Evolutionary conservation across 2,329 filamentous ascomycete species (phyloP).

Genomic region (Colletotrichum agaves): DNA sequence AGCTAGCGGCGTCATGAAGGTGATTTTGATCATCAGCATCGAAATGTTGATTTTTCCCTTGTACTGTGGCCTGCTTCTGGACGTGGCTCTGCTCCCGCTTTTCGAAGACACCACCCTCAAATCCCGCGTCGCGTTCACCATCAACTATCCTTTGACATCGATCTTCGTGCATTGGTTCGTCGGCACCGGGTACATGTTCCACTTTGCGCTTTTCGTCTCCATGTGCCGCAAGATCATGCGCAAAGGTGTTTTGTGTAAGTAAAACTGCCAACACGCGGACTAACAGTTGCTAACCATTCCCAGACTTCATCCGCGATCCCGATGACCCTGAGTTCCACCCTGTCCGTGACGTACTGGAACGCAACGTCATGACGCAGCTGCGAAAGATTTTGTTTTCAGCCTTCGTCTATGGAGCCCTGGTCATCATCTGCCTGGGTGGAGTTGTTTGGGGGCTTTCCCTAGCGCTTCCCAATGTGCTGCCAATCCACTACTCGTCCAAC

Average conservation of each 20-base stretch:
- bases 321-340: constrained; percentile 99
- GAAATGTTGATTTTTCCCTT: constrained; percentile 98
- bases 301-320: constrained; percentile 96
- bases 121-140: constrained; percentile 82
- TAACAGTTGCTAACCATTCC: constrained; percentile 43
- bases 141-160: constrained; percentile 84
- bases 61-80: constrained; percentile 92
- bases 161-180: constrained; percentile 99
- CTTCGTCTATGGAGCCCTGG: constrained; percentile 91
- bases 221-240: constrained; percentile 99
- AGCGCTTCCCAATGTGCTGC: constrained; percentile 77
- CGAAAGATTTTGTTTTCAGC: constrained; percentile 97
- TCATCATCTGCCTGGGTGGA: constrained; percentile 92
- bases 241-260: constrained; percentile 88
- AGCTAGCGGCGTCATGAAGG: constrained; percentile 96
- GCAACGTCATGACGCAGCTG: constrained; percentile 90
- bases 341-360: constrained; percentile 94
- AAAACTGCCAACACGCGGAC: not conserved
- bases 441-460: constrained; percentile 92
- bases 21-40: constrained; percentile 97
- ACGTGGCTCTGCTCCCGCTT: constrained; percentile 86
- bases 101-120: constrained; percentile 84
- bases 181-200: constrained; percentile 99
- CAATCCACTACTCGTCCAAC: constrained; percentile 92
- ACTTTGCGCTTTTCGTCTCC: constrained; percentile 97